A percentile compares a stretch with the other conserved stretches of the same genome.
Evolutionary conservation across 2,329 filamentous ascomycete genomes (phyloP).

Genomic region (Grosmannia serpens): DNA sequence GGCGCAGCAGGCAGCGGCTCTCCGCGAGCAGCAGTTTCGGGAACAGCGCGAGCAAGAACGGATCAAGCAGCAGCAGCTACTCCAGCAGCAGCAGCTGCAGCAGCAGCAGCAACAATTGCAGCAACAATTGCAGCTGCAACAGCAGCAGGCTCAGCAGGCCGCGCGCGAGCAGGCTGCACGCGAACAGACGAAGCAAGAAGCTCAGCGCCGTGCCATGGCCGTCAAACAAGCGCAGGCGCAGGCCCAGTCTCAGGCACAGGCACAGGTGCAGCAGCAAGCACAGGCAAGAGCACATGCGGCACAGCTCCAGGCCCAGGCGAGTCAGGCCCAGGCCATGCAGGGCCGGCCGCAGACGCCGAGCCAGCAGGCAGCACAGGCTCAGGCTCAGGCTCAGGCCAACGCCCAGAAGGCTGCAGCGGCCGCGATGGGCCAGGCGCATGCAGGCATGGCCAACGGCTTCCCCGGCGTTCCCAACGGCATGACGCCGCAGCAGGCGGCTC

Average conservation of each 20-base stretch:
- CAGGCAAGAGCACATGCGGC: constrained; percentile 17
- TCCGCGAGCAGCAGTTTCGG: constrained; percentile 14
- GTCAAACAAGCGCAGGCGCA: constrained; percentile 3
- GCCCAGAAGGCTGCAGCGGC: constrained; percentile 1
- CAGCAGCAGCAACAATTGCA: constrained; percentile 25
- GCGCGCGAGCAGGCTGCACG: constrained; percentile 24
- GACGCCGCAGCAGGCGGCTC: constrained; percentile 23
- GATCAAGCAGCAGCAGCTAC: constrained; percentile 6
- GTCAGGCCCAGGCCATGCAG: constrained; percentile 22
- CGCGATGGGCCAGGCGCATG: constrained; percentile 28
- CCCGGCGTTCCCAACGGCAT: constrained; percentile 25
- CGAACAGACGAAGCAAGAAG: constrained; percentile 25
- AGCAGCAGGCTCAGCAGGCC: constrained; percentile 18
- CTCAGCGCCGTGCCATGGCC: constrained; percentile 16
- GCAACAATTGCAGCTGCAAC: constrained; percentile 3
- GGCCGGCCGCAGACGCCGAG: constrained; percentile 15
- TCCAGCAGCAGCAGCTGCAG: constrained; percentile 16
- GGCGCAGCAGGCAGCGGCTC: constrained; percentile 5
- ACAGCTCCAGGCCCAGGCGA: constrained; percentile 23
- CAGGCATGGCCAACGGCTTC: constrained; percentile 31
- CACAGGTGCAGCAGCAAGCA: constrained; percentile 18
- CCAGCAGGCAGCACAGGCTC: constrained; percentile 8
- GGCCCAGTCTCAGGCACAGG: constrained; percentile 24
- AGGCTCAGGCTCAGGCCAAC: constrained; percentile 2
- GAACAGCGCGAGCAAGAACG: constrained; percentile 10